phyloP scores from a whole-genome alignment of 2,329 filamentous ascomycete genomes.

The Teratosphaeria destructans region DNA sequence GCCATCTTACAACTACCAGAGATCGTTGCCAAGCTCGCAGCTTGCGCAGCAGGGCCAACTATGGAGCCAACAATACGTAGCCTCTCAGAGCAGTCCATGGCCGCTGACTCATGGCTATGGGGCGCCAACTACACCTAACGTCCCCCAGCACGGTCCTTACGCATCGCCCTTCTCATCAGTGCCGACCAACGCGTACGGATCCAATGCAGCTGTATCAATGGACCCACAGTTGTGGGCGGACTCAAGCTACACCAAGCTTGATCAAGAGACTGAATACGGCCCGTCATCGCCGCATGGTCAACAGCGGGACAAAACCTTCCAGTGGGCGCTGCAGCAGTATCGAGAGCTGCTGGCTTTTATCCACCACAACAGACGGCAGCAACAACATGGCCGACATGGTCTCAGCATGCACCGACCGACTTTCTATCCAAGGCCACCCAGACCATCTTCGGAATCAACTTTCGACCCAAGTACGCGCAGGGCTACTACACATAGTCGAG shows the following conservation, averaged over 20 bases:
- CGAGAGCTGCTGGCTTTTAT: slow-evolving; percentile 39
- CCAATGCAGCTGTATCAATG: background rate
- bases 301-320: slow-evolving; percentile 35
- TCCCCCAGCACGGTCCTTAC: background rate
- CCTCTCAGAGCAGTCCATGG: background rate
- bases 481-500: background rate
- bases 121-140: background rate
- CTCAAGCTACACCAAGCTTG: background rate
- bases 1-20: slow-evolving; percentile 7
- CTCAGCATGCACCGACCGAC: slow-evolving; percentile 39
- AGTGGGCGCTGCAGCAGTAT: slow-evolving; percentile 38
- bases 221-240: background rate
- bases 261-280: slow-evolving; percentile 27
- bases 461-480: background rate
- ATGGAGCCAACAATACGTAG: slow-evolving; percentile 11
- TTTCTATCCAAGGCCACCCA: slow-evolving; percentile 31
- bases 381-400: slow-evolving; percentile 27
- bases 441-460: background rate
- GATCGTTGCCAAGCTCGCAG: slow-evolving; percentile 12
- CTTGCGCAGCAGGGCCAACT: slow-evolving; percentile 9
- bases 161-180: background rate
- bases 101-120: background rate
- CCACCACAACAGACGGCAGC: slow-evolving; percentile 34
- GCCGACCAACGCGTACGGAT: background rate
- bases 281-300: slow-evolving; percentile 32